These are phyloP conservation scores for Athelia sp. DNA, from an alignment of 1,284 basidiomycete species.

Conservation along the genomic window DNA sequence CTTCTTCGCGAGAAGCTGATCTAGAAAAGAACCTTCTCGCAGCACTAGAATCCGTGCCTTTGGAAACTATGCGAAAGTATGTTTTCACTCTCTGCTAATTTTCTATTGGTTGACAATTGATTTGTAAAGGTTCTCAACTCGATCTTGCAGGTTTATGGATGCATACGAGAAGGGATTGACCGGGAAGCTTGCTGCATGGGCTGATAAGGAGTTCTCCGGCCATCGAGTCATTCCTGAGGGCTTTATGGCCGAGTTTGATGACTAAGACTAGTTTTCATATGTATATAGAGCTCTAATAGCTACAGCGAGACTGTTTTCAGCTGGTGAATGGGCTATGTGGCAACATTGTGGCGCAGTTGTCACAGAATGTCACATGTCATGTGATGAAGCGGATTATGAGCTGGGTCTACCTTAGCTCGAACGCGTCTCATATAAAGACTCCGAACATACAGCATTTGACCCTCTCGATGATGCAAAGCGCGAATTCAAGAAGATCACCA, in stretches of 20 bases:
- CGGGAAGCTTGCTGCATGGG: constrained; percentile 17
- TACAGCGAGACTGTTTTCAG: too few relatives aligned
- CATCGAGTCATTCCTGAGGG: constrained; percentile 13
- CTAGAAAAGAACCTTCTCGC: constrained; percentile 13
- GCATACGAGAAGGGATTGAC: constrained; percentile 14
- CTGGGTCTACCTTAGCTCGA: neutral
- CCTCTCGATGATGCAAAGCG: too few relatives aligned
- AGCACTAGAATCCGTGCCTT: constrained; percentile 8
- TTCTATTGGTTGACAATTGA: neutral
- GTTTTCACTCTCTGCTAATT: neutral
- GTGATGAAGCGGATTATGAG: neutral
- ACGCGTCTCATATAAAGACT: too few relatives aligned
- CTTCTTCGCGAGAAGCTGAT: constrained; percentile 9
- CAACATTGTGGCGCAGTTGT: neutral
- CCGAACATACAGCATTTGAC: too few relatives aligned
- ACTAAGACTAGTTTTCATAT: too few relatives aligned
- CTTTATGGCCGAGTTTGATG: constrained; percentile 11
- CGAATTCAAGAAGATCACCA: too few relatives aligned
- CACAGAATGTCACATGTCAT: neutral
- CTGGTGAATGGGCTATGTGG: too few relatives aligned
- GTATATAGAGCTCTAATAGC: too few relatives aligned
- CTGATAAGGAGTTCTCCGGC: constrained; percentile 14
- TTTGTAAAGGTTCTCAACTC: neutral
- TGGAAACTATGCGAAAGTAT: constrained; percentile 6
- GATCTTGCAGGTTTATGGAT: constrained; percentile 12